Percentiles rank a stretch among this genome's conserved stretches.
Conservation (phyloP, 805 yeast genomes). For the Candida methanosorbosa region DNA sequence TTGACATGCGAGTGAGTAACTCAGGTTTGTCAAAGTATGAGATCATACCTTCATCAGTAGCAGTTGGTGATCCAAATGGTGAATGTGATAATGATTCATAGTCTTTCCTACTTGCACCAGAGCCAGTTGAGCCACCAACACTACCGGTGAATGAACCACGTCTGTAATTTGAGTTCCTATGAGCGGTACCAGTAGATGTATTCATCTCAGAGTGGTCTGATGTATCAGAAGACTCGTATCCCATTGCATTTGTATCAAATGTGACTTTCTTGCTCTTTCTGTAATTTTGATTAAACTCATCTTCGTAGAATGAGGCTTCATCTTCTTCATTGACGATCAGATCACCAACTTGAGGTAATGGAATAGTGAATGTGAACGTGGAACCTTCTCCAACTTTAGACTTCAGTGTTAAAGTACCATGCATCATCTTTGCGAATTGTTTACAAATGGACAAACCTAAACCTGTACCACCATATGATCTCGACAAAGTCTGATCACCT, state of each 20-base stretch:
- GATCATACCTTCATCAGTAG: slow-evolving; percentile 5
- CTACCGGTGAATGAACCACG: not conserved
- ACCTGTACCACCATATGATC: slow-evolving; percentile 91
- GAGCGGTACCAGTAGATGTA: not conserved
- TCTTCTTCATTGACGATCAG: slow-evolving; percentile 23
- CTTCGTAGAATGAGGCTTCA: slow-evolving; percentile 43
- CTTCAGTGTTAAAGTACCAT: slow-evolving; percentile 68
- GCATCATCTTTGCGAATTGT: slow-evolving; percentile 79
- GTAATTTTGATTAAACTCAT: slow-evolving; percentile 54
- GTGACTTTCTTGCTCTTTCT: slow-evolving; percentile 43
- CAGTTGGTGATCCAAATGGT: not conserved
- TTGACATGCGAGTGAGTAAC: slow-evolving; percentile 35
- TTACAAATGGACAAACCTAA: slow-evolving; percentile 48
- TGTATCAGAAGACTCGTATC: slow-evolving; percentile 1
- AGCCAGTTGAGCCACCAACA: not conserved
- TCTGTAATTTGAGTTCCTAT: not conserved
- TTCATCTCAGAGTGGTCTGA: not conserved
- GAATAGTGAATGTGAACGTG: slow-evolving; percentile 72
- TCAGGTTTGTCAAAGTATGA: slow-evolving; percentile 33
- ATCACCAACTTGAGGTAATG: slow-evolving; percentile 59
- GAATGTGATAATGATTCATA: not conserved
- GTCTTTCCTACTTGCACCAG: not conserved
- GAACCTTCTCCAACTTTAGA: slow-evolving; percentile 80
- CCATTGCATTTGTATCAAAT: slow-evolving; percentile 19
- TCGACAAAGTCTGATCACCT: slow-evolving; percentile 88